Conservation (phyloP, 345 rosid species). For the Populus alba region DNA sequence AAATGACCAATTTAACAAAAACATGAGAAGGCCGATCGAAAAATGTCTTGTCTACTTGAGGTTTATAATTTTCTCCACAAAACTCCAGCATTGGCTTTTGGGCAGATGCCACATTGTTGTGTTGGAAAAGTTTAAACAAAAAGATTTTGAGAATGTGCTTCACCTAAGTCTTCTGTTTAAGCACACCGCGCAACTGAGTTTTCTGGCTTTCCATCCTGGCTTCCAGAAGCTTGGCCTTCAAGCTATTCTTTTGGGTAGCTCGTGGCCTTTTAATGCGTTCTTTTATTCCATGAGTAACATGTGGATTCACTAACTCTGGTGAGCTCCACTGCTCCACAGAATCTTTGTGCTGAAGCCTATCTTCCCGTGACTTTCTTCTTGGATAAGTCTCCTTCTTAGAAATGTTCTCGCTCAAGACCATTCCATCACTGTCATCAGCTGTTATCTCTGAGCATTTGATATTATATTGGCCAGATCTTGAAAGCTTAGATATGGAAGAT, state of each 20-base stretch:
- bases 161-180: slow-evolving; percentile 2
- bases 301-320: slow-evolving; percentile 18
- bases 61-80: neutral
- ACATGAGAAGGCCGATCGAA: neutral
- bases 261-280: slow-evolving; percentile 20
- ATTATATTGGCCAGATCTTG: slow-evolving; percentile 1
- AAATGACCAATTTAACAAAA: neutral
- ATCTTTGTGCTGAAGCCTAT: neutral
- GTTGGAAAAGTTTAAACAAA: neutral
- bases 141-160: neutral
- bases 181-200: slow-evolving; percentile 4
- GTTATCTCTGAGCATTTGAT: slow-evolving; percentile 5
- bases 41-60: neutral
- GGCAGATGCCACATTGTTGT: neutral
- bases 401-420: neutral
- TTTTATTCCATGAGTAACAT: slow-evolving; percentile 24
- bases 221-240: slow-evolving; percentile 22
- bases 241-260: slow-evolving; percentile 7
- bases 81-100: neutral
- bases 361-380: slow-evolving; percentile 2
- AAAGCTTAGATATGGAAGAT: slow-evolving; percentile 13
- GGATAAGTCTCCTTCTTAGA: neutral
- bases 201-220: slow-evolving; percentile 21
- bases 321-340: slow-evolving; percentile 1
- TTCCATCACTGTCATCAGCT: slow-evolving; percentile 14